Percentiles rank a stretch among this genome's conserved stretches.
Conservation (phyloP, 164 flowering plant genomes). For the Sextonia rubra region DNA sequence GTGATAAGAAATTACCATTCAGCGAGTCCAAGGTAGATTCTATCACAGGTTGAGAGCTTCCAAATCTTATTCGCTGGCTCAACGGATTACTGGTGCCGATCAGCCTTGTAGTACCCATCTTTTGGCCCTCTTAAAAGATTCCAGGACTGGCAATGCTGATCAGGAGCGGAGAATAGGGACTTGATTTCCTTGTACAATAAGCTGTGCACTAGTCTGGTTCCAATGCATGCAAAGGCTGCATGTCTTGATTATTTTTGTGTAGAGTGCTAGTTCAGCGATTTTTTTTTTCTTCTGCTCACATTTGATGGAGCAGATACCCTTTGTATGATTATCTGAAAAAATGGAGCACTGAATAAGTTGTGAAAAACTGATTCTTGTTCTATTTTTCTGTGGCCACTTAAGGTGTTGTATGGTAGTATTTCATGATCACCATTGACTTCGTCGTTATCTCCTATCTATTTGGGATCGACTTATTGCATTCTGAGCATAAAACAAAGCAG, state of each 20-base stretch:
- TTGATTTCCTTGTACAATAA: slow-evolving; percentile 4
- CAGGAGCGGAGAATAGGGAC: background rate
- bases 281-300: background rate
- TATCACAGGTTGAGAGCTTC: background rate
- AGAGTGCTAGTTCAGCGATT: slow-evolving; percentile 24
- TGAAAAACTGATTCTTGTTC: background rate
- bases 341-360: background rate
- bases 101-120: background rate
- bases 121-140: background rate
- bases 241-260: slow-evolving; percentile 27
- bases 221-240: slow-evolving; percentile 19
- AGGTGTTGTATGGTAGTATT: too few relatives aligned
- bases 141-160: background rate
- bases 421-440: too few relatives aligned
- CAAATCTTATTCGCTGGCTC: background rate
- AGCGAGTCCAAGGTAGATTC: slow-evolving; percentile 20
- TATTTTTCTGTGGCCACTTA: too few relatives aligned
- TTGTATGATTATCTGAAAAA: background rate
- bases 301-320: background rate
- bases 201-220: slow-evolving; percentile 7
- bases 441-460: too few relatives aligned
- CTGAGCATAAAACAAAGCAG: too few relatives aligned
- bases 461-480: too few relatives aligned
- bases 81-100: background rate
- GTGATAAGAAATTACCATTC: slow-evolving; percentile 54